A percentile compares a stretch with the other conserved stretches of the same genome.
Conservation (phyloP, 192 early-diverging fungal genomes). For the Podila epicladia region DNA sequence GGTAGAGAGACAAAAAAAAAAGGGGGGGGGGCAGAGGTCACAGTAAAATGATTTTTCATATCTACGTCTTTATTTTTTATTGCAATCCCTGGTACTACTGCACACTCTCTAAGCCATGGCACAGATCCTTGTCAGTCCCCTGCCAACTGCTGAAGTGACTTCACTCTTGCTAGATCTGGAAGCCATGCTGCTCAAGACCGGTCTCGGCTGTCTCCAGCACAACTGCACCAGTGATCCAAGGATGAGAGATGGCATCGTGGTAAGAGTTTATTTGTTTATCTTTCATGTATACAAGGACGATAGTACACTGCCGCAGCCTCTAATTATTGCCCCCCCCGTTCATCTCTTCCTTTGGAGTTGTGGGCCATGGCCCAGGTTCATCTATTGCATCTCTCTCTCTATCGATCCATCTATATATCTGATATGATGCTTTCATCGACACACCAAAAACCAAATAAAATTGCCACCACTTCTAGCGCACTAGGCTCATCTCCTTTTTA, state of each 20-base stretch:
- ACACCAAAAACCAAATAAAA: too few relatives aligned
- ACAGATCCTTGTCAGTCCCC: not conserved
- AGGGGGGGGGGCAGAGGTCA: too few relatives aligned
- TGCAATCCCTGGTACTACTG: not conserved
- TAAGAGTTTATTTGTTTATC: not conserved
- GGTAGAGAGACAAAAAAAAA: too few relatives aligned
- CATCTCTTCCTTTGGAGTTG: too few relatives aligned
- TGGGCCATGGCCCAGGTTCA: too few relatives aligned
- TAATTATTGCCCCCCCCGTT: not conserved
- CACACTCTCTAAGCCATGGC: not conserved
- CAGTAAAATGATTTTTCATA: too few relatives aligned
- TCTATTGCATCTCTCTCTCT: too few relatives aligned
- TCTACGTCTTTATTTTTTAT: too few relatives aligned
- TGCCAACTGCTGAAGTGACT: not conserved
- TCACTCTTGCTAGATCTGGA: not conserved
- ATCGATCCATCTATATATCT: too few relatives aligned
- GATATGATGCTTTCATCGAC: too few relatives aligned
- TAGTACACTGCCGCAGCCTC: not conserved
- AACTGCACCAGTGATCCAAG: not conserved
- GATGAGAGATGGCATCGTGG: conserved; percentile 1
- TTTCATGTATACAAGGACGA: not conserved
- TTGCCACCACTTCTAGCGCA: too few relatives aligned
- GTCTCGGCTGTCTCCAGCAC: not conserved
- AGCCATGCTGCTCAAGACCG: not conserved
- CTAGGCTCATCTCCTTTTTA: too few relatives aligned